Evolutionary conservation across 768 basidiomycete genomes (phyloP), one percentile per base, ranked within the genome.

Genomic region (Tricholoma hemisulphureum): DNA sequence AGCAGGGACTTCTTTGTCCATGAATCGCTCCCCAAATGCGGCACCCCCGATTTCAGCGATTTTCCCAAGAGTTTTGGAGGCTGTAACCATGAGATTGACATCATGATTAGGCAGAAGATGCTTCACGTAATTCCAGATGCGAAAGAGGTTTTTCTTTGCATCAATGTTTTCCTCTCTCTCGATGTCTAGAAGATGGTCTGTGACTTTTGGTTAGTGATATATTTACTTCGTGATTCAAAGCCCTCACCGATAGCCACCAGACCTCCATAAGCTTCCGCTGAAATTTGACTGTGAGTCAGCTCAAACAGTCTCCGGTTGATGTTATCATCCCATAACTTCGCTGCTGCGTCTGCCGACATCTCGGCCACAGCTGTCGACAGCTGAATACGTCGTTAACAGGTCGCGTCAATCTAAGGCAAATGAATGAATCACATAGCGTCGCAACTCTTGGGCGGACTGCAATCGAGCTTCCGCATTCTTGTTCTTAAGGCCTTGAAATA

Each of bases 121-220:
- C 68, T 94, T 93, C 72, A 97, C 88, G 74, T 97, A 95, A 73
- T 93, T 92, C 76, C 89, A 93, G 70, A 95, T 88, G 51, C 91
- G 85, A 72, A 90, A 94, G 35, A 91, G 83, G 62, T 89, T 87
- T 39, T 85, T 79, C 66, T 87, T 90, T 41, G 88, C 87, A 69
- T 93, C 89, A 51, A 91, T 84, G 8, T 85, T 86, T 70, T 91
- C 91, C 71, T 92, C 91, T 32, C 83, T 83, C 37, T 90, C 88
- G 48, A 85, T 82, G 50, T 87, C 86, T 45, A 95, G 79, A 7
- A 95, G 80, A 65, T 88, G 81, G 67, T 93, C 93, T 80, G 59
- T 29, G n/a, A n/a, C n/a, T 32, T 46, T 32, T 55, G 8, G 6
- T 32, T 14, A 23, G 49, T 13, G 24, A 43, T 20, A 9, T 48